Evolutionary conservation across 805 yeast species (phyloP).

Genomic region (Brettanomyces naardenensis): DNA sequence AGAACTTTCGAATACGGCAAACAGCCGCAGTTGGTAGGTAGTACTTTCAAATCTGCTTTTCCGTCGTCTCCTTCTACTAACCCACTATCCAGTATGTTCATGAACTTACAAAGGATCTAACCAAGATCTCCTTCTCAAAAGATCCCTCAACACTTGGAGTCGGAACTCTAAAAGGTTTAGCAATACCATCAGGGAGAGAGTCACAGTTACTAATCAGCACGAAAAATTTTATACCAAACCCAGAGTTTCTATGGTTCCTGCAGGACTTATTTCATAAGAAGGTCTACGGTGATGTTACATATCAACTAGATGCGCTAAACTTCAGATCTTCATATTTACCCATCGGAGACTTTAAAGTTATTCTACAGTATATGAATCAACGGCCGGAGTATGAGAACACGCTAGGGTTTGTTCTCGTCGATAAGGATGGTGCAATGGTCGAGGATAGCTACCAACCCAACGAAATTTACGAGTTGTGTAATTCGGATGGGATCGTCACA

Average conservation of each 20-base stretch:
- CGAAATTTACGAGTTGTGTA: conserved; percentile 46
- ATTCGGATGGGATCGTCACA: conserved; percentile 40
- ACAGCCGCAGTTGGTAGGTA: conserved; percentile 22
- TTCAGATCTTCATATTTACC: conserved; percentile 54
- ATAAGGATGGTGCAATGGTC: conserved; percentile 44
- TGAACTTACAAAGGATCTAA: conserved; percentile 8
- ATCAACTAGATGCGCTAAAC: conserved; percentile 46
- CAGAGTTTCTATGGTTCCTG: conserved; percentile 16
- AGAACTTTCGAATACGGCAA: conserved; percentile 14
- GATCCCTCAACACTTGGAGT: conserved; percentile 18
- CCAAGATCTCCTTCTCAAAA: conserved; percentile 22
- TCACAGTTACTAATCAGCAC: conserved; percentile 11
- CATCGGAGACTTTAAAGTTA: conserved; percentile 59
- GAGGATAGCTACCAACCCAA: conserved; percentile 50
- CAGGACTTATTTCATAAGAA: conserved; percentile 17
- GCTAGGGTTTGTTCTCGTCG: conserved; percentile 61
- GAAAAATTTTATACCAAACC: conserved; percentile 20
- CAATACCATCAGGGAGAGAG: neutral
- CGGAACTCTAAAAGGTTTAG: conserved; percentile 13
- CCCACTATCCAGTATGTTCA: conserved; percentile 15
- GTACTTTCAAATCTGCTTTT: neutral
- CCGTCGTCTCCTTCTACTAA: conserved; percentile 2
- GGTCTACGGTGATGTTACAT: conserved; percentile 40
- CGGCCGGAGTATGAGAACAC: conserved; percentile 62
- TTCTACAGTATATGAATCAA: conserved; percentile 50